Conservation (phyloP, 192 early-diverging fungal genomes). For the Entomortierella lignicola region DNA sequence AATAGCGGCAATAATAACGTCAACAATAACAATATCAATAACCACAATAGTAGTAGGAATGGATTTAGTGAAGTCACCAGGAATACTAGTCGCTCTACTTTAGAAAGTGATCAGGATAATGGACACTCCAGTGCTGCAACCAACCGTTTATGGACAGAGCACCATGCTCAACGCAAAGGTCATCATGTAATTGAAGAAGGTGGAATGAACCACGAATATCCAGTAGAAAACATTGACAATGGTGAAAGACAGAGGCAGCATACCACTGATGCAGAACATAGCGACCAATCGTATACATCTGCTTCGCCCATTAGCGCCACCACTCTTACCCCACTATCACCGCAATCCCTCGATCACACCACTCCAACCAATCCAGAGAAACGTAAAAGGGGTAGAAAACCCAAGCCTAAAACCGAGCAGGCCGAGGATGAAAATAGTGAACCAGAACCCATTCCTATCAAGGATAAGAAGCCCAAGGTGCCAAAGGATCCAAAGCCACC, state of each 20-base stretch:
- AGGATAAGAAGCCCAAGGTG: slow-evolving; percentile 15
- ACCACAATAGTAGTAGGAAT: background rate
- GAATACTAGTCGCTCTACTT: background rate
- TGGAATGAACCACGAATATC: background rate
- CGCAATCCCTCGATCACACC: background rate
- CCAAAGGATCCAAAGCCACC: slow-evolving; percentile 29
- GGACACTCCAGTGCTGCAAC: background rate
- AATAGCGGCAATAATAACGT: background rate
- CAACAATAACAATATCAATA: background rate
- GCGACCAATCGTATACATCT: background rate
- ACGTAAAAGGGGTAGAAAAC: slow-evolving; percentile 28
- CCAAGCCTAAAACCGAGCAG: slow-evolving; percentile 26
- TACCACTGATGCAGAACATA: background rate
- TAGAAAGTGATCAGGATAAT: background rate
- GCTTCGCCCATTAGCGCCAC: slow-evolving; percentile 28
- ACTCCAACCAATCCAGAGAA: background rate
- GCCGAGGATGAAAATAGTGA: background rate
- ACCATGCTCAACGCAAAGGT: background rate
- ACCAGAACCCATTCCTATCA: slow-evolving; percentile 1
- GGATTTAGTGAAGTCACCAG: background rate
- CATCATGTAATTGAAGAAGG: background rate
- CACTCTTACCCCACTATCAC: background rate
- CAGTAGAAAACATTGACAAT: background rate
- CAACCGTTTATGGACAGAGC: background rate
- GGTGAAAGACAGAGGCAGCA: background rate